Conservation (phyloP, 345 rosid genomes). For the Raphanus sativus region DNA sequence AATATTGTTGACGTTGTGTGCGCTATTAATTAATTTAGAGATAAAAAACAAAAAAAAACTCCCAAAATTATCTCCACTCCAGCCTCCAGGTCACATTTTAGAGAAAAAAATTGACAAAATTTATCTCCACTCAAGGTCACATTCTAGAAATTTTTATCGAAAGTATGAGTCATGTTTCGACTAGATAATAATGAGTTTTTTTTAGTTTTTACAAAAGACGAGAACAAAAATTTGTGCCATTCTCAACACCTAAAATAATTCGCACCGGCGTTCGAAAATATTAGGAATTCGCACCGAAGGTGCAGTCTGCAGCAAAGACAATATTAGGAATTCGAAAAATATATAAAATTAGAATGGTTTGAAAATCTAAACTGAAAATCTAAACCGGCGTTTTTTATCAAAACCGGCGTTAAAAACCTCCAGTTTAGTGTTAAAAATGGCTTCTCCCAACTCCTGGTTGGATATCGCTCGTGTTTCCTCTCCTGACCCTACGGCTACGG, state of each 20-base stretch:
- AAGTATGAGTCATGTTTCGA: not conserved
- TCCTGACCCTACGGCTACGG: too few species aligned
- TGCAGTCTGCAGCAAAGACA: too few species aligned
- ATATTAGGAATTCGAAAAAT: too few species aligned
- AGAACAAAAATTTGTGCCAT: not conserved
- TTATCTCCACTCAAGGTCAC: not conserved
- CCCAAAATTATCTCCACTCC: not conserved
- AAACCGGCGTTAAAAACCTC: not conserved
- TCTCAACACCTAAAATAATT: not conserved
- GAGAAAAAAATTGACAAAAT: not conserved
- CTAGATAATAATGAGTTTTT: not conserved
- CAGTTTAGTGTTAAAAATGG: not conserved
- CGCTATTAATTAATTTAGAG: not conserved
- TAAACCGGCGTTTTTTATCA: too few species aligned
- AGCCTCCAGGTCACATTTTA: not conserved
- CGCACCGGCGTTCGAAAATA: too few species aligned
- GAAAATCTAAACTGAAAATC: too few species aligned
- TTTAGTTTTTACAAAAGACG: not conserved
- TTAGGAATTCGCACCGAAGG: too few species aligned
- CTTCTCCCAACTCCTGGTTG: too few species aligned
- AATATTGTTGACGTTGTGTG: not conserved
- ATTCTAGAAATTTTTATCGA: not conserved
- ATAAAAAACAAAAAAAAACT: not conserved
- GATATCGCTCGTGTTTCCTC: too few species aligned
- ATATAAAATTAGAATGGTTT: not conserved